Evolutionary conservation across 2,329 filamentous ascomycete species (phyloP), one percentile per base, ranked within the genome.

Genomic region (Epichloe sibirici): DNA sequence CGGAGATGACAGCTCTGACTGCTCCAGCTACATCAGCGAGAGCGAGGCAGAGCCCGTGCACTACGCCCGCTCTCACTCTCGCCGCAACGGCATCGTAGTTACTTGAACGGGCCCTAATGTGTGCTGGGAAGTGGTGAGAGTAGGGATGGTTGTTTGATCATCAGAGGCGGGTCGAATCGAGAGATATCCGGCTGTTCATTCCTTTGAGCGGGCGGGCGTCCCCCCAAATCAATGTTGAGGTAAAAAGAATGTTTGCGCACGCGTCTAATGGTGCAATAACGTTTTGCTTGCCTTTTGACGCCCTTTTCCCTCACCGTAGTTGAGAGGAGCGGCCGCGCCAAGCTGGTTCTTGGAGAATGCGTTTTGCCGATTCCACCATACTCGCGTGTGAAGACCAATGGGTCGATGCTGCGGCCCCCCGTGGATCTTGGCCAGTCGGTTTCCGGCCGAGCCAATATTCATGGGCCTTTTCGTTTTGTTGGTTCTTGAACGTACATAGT

Each of bases 1-100:
- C 73, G 80, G 79, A 58, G 84, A 88, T 63, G 82, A 86, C 56
- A 79, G 76, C 57, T 79, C 74, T 51, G 79, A 81, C 52, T 88
- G 84, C 76, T 89, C 83, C 60, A 85, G 78, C 61, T 84, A 84
- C 61, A 72, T 61, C 55, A 73, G 65, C 62, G 83, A 85, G 57
- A 80, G 83, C 62, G 79, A 79, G 58, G 71, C 72, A 55, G 81
- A 83, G 53, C 57, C 59, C 47, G 55, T 55, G 40, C 55, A 58
- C 44, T 60, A 62, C 70, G 69, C 74, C 60, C 67, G 70, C 60
- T 72, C 72, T 69, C 73, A 70, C 65, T 74, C 78, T 57, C 79
- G 82, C 70, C 79, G 82, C 68, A 74, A 85, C 67, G 82, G 81
- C 65, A 78, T 84, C 60, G 72, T 85, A 61, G 76, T 84, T 59